Percentiles rank a stretch among this genome's conserved stretches.
Evolutionary conservation across 345 rosid genomes (phyloP).

Genomic region (Ceriops zippeliana): DNA sequence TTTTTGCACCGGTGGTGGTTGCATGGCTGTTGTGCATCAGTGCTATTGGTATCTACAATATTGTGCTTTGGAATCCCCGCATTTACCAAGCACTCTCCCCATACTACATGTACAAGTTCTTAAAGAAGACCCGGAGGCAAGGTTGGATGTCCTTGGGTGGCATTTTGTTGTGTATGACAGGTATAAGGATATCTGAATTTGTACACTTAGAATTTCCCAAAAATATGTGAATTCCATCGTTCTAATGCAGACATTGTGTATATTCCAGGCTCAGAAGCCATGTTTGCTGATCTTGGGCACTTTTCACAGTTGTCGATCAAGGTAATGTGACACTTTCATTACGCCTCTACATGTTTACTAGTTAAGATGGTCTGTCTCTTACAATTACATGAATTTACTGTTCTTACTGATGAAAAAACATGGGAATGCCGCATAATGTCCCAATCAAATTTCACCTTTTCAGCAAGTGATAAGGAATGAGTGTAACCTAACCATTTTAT

Average conservation of each 20-base stretch:
- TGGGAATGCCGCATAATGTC: too few species aligned
- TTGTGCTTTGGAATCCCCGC: background rate
- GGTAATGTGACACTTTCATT: background rate
- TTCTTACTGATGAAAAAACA: too few species aligned
- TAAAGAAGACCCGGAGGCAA: background rate
- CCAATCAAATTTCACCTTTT: too few species aligned
- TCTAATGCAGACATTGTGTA: background rate
- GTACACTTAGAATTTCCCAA: background rate
- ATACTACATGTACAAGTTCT: conserved; percentile 1
- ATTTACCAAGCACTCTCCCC: background rate
- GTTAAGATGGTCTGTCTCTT: too few species aligned
- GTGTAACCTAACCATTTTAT: too few species aligned
- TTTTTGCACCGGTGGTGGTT: background rate
- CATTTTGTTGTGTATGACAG: background rate
- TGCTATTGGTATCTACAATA: background rate
- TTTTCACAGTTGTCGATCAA: conserved; percentile 1
- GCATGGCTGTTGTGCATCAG: background rate
- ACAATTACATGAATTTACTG: too few species aligned
- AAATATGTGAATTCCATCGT: background rate
- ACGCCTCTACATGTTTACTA: too few species aligned
- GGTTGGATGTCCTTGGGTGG: conserved; percentile 4
- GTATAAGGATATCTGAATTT: background rate
- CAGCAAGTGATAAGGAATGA: too few species aligned
- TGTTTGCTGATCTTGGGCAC: conserved; percentile 7
- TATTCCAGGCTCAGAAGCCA: conserved; percentile 2